Evolutionary conservation across 2,329 filamentous ascomycete genomes (phyloP).

Genomic region (Penicillium sp.): DNA sequence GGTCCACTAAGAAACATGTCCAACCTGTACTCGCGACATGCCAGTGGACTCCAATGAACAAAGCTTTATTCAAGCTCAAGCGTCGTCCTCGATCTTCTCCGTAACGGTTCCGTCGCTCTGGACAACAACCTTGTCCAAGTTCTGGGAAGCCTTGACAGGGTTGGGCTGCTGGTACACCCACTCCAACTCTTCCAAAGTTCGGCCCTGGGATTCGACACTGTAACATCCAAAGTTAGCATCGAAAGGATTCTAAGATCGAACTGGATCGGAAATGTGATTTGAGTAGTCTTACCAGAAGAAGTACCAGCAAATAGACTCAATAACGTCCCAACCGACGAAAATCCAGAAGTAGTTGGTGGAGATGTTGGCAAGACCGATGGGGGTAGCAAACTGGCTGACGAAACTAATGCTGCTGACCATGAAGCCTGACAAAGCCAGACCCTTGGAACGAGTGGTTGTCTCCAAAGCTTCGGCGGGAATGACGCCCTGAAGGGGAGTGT

Average conservation of each 20-base stretch:
- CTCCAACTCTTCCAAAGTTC: constrained; percentile 52
- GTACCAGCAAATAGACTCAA: constrained; percentile 48
- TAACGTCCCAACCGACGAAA: constrained; percentile 51
- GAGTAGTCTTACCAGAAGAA: constrained; percentile 45
- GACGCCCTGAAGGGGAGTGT: constrained; percentile 52
- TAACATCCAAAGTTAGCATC: neutral
- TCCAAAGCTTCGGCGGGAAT: constrained; percentile 51
- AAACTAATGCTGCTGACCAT: constrained; percentile 50
- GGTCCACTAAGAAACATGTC: neutral
- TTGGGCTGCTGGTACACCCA: constrained; percentile 53
- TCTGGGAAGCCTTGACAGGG: constrained; percentile 52
- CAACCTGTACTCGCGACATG: neutral
- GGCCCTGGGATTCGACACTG: constrained; percentile 52
- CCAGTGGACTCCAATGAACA: neutral
- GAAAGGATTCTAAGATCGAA: neutral
- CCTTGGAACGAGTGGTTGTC: constrained; percentile 52
- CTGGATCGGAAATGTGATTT: neutral
- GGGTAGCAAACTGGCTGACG: constrained; percentile 51
- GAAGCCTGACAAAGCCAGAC: constrained; percentile 48
- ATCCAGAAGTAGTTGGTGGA: constrained; percentile 42
- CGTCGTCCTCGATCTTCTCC: constrained; percentile 44
- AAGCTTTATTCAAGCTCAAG: constrained; percentile 11
- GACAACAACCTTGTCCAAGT: constrained; percentile 50
- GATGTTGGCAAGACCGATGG: constrained; percentile 49
- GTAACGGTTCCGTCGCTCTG: constrained; percentile 48